phyloP scores from a whole-genome alignment of 2,329 filamentous ascomycete species.

The Diaporthe eres region DNA sequence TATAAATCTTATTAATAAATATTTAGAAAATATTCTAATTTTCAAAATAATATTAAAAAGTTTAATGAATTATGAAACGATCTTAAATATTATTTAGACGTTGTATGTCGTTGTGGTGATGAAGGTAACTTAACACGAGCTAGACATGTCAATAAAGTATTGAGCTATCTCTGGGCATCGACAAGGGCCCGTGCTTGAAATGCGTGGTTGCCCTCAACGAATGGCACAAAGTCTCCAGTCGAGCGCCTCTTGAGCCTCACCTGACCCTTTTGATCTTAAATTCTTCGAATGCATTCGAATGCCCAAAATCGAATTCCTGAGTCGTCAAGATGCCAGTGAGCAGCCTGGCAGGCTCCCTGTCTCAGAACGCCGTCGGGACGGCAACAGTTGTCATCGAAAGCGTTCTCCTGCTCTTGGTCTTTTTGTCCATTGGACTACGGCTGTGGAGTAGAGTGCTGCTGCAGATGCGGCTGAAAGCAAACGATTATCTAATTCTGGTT shows the following conservation, averaged over 20 bases:
- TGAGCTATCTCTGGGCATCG: not conserved
- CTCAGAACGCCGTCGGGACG: constrained; percentile 7
- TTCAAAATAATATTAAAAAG: too few species aligned
- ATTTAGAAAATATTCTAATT: too few species aligned
- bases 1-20: too few species aligned
- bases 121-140: not conserved
- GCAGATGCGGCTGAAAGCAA: not conserved
- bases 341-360: constrained; percentile 10
- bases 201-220: not conserved
- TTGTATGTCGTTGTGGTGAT: not conserved
- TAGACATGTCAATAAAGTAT: not conserved
- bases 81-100: not conserved
- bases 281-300: not conserved
- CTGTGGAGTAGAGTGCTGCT: constrained; percentile 3
- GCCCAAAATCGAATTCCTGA: not conserved
- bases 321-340: constrained; percentile 4
- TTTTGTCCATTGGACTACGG: not conserved
- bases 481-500: constrained; percentile 8
- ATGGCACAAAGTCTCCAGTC: not conserved
- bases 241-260: not conserved
- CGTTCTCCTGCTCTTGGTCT: not conserved
- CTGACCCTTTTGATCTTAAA: not conserved
- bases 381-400: constrained; percentile 23
- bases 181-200: not conserved
- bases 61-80: too few species aligned